phyloP scores from a whole-genome alignment of 768 basidiomycete species.

The Tubosaeta sp. region DNA sequence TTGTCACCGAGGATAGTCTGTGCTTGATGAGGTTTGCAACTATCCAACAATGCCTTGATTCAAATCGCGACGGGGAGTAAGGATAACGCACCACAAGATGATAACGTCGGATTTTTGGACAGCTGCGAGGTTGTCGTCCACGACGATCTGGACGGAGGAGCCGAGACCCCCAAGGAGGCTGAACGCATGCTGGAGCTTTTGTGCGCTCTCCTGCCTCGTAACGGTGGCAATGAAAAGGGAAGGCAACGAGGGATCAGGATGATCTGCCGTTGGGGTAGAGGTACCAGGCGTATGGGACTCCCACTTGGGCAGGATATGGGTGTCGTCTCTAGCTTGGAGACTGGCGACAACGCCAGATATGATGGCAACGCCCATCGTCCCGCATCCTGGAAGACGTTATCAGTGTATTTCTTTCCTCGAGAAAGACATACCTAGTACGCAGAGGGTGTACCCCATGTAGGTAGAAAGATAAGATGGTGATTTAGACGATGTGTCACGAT shows the following conservation, averaged over 20 bases:
- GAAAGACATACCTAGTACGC: conserved; percentile 62
- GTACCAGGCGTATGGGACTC: conserved; percentile 71
- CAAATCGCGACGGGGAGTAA: neutral
- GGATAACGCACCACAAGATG: conserved; percentile 68
- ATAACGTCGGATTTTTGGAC: conserved; percentile 78
- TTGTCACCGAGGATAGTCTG: conserved; percentile 63
- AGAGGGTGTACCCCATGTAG: conserved; percentile 88
- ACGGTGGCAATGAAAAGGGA: conserved; percentile 86
- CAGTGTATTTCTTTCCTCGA: conserved; percentile 4
- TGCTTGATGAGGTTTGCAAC: conserved; percentile 93
- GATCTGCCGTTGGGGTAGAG: conserved; percentile 54
- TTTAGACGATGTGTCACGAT: neutral
- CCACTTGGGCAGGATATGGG: conserved; percentile 46
- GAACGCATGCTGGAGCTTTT: conserved; percentile 62
- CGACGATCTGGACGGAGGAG: conserved; percentile 62
- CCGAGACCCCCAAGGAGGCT: conserved; percentile 54
- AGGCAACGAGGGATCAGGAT: conserved; percentile 68
- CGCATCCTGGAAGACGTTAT: conserved; percentile 65
- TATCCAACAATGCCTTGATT: conserved; percentile 29
- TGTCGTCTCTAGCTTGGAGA: conserved; percentile 50
- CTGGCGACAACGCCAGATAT: conserved; percentile 88
- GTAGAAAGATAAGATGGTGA: neutral
- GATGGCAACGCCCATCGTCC: conserved; percentile 97
- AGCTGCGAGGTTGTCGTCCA: conserved; percentile 67
- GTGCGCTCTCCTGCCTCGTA: conserved; percentile 67